Evolutionary conservation across 192 early-diverging fungal species (phyloP), one percentile per base, ranked within the genome.

Genomic region (Kickxella alabastrina): DNA sequence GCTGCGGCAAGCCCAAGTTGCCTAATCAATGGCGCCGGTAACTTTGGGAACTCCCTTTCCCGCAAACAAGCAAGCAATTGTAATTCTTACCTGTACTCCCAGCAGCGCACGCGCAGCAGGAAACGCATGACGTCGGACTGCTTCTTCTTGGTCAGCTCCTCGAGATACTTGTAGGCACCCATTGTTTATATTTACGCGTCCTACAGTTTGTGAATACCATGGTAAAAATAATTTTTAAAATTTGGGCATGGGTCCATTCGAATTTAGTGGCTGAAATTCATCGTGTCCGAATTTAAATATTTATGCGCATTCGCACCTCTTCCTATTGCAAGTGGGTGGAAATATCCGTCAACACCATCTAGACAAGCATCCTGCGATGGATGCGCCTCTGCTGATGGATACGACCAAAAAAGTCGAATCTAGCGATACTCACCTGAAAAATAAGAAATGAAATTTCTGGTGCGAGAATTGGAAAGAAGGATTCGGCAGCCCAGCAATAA

Each of bases 61-160:
- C n/a, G n/a, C n/a, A n/a, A n/a, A n/a, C n/a, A n/a, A n/a, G n/a
- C n/a, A n/a, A 31, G 25, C 28, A 22, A 19, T 25, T 4, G 49
- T 17, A 24, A 39, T n/a, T 13, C 65, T 54, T 81, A 88, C 80
- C 90, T 84, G 90, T 85, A 94, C 81, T 95, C 93, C 95, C 93
- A 96, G 82, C 89, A 92, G 79, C 95, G 83, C 50, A 98, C 88
- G 69, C 95, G 91, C 75, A 92, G 85, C 64, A 98, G 86, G 86
- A 98, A 98, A 77, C 94, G 92, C 79, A 97, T 84, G 56, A 97
- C 94, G 83, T 99, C 96, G 55, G 92, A 95, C 80, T 97, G 94
- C 88, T 97, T 97, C 92, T 96, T 98, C 82, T 95, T 97, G 80
- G 90, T 85, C 57, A 98, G 85, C 83, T 97, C 93, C 78, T 87